Evolutionary conservation across 768 basidiomycete species (phyloP), one percentile per base, ranked within the genome.

Genomic region (Pleurotus tuber-regium): DNA sequence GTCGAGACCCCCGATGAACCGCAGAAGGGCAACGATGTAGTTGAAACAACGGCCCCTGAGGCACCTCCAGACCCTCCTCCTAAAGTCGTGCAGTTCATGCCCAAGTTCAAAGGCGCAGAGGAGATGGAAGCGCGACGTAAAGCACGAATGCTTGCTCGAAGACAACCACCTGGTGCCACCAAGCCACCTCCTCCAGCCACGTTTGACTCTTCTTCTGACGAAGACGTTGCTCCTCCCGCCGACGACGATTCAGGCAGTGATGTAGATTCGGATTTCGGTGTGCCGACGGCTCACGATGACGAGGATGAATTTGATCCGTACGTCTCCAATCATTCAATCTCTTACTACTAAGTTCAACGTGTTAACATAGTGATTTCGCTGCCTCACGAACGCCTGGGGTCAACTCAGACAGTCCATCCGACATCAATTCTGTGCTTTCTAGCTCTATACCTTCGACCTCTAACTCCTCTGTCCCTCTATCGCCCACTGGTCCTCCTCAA

Each of bases 271-370:
- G 79, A 71, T 62, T 82, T 74, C 47, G 83, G 79, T 19, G 75
- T 33, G 73, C 70, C 6, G 52, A 60, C 23, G 72, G 71, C 7
- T 76, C 82, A 76, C 36, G 81, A 82, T 57, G 86, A 84, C 43
- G 82, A 84, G 44, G 82, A 89, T 56, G 88, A 87, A 54, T 91
- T 90, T 56, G 89, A 91, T 61, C 87, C 87, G 88, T 90, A 63
- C 61, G 86, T 71, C 28, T 21, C 16, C 29, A 30, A 7, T 12
- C 9, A 10, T 18, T 48, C 30, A 11, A 14, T 28, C 21, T n/a
- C 2, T 12, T 38, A 26, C 23, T 33, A 12, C 30, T 44, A 16
- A 39, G 46, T 18, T 35, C 50, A 24, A 53, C 16, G 2, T 38
- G 35, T 19, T 43, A 44, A 30, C 55, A 21, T 58, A 90, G 88